Evolutionary conservation across 2,329 filamentous ascomycete species (phyloP).

Genomic region (Stachybotrys echinatus): DNA sequence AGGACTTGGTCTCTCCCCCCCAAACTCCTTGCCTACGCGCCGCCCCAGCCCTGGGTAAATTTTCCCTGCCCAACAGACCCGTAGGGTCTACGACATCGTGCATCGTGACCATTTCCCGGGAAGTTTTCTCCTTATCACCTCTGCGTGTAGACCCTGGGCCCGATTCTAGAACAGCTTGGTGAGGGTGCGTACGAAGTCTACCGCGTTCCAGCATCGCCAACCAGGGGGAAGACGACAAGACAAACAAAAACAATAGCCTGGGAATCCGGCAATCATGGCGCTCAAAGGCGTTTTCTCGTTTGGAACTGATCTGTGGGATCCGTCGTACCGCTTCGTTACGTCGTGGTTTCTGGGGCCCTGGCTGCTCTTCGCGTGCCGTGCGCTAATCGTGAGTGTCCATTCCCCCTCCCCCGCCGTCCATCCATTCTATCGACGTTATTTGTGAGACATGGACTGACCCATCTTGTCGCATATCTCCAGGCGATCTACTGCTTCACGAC

Average conservation of each 20-base stretch:
- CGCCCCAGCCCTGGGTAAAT: neutral
- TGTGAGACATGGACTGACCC: neutral
- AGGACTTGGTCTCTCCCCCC: too few species aligned
- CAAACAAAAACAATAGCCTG: neutral
- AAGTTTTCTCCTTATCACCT: neutral
- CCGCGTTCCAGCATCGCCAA: too few species aligned
- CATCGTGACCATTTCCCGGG: neutral
- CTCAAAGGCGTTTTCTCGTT: slow-evolving; percentile 29
- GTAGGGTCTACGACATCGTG: neutral
- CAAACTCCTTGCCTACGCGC: neutral
- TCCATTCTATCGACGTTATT: neutral
- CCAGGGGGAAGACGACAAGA: too few species aligned
- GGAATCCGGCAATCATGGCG: slow-evolving; percentile 10
- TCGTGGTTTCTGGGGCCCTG: slow-evolving; percentile 74
- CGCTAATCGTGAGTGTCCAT: slow-evolving; percentile 42
- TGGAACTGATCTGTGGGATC: slow-evolving; percentile 41
- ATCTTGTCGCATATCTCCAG: slow-evolving; percentile 28
- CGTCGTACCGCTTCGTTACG: slow-evolving; percentile 65
- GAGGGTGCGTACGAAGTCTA: too few species aligned
- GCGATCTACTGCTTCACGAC: slow-evolving; percentile 70
- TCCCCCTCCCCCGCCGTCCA: neutral
- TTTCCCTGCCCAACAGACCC: neutral
- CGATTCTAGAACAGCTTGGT: too few species aligned
- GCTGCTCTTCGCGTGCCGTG: slow-evolving; percentile 53
- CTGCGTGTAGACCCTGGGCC: too few species aligned